phyloP scores from a whole-genome alignment of 139 green algal genomes.

The Picochlorum costavermella region DNA sequence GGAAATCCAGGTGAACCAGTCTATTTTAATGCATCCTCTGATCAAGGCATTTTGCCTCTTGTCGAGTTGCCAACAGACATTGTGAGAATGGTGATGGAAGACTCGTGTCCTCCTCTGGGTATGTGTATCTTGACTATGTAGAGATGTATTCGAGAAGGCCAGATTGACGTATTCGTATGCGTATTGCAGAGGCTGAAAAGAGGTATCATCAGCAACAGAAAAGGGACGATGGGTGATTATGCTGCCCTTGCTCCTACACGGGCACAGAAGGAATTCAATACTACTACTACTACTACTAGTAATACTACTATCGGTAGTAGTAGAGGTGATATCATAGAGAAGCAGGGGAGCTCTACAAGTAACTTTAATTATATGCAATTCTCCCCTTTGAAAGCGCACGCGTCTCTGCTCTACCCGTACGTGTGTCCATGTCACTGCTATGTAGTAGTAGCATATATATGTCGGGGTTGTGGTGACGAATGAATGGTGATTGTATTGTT shows the following conservation, averaged over 20 bases:
- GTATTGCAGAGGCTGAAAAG: no score
- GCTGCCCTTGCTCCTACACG: no score
- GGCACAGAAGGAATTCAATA: no score
- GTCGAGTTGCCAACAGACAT: constrained; percentile 31
- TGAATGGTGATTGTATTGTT: background rate
- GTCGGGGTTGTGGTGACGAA: no score
- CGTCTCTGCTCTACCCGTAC: background rate
- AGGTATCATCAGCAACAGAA: no score
- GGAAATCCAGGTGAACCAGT: no score
- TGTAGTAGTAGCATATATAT: no score
- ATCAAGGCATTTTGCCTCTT: constrained; percentile 32
- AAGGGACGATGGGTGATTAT: no score
- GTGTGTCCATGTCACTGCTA: background rate
- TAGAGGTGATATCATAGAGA: no score
- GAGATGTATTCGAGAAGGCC: background rate
- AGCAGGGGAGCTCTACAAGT: background rate
- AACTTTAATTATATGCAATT: background rate
- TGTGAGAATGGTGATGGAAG: constrained; percentile 24
- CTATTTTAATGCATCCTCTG: background rate
- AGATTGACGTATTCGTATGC: background rate
- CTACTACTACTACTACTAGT: no score
- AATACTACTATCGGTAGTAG: no score
- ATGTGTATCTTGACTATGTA: background rate
- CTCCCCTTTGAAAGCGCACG: background rate
- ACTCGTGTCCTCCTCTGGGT: constrained; percentile 11